Evolutionary conservation across 2,329 filamentous ascomycete genomes (phyloP).

Genomic region (Phoma sp.): DNA sequence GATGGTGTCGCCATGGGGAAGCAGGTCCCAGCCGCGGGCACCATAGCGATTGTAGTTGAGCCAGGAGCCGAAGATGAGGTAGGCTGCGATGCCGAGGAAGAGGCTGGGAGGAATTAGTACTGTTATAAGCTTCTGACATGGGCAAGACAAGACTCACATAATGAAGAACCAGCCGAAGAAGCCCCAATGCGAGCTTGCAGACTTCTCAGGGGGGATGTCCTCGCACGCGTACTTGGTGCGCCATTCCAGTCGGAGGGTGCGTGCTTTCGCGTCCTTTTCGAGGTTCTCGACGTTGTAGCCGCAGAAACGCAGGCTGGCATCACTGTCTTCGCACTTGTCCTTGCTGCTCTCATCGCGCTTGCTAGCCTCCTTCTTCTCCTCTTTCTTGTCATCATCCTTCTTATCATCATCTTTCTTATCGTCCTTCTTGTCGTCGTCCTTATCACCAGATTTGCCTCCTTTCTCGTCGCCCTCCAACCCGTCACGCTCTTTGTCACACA

Average conservation of each 20-base stretch:
- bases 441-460: constrained; percentile 20
- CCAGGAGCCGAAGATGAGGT: constrained; percentile 98
- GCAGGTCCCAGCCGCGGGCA: constrained; percentile 89
- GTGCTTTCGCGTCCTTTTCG: constrained; percentile 59
- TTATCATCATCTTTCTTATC: constrained; percentile 39
- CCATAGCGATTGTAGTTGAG: constrained; percentile 98
- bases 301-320: constrained; percentile 73
- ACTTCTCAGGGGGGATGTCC: constrained; percentile 50
- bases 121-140: background rate
- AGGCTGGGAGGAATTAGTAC: constrained; percentile 58
- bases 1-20: constrained; percentile 91
- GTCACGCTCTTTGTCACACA: constrained; percentile 75
- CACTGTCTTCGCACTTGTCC: constrained; percentile 40
- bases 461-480: constrained; percentile 72
- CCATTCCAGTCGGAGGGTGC: constrained; percentile 80
- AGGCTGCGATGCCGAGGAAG: constrained; percentile 84
- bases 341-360: constrained; percentile 42
- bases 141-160: constrained; percentile 66
- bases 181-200: constrained; percentile 73
- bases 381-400: constrained; percentile 34
- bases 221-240: constrained; percentile 82
- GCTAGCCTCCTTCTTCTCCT: constrained; percentile 22
- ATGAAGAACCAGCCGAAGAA: constrained; percentile 98
- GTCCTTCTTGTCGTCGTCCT: constrained; percentile 23
- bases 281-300: constrained; percentile 66